Evolutionary conservation across 345 rosid genomes (phyloP).

Genomic region (Pugionium cornutum): DNA sequence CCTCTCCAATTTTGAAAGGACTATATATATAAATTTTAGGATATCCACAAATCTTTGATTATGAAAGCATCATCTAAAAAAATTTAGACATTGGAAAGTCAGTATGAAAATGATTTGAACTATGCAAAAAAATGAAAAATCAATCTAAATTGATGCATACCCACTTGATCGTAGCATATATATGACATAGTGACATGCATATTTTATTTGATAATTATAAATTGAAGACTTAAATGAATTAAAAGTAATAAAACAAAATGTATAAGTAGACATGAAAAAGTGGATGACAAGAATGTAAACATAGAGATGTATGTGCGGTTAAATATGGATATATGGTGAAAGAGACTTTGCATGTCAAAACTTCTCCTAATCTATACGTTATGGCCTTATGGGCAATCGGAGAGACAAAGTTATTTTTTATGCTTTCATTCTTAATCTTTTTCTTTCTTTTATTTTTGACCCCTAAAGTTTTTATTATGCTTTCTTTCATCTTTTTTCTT

Average conservation of each 20-base stretch:
- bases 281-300: conserved; percentile 15
- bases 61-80: too few relatives aligned
- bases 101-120: too few relatives aligned
- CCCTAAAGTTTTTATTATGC: not conserved
- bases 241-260: not conserved
- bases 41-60: too few relatives aligned
- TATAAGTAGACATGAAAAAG: conserved; percentile 26
- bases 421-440: not conserved
- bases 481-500: conserved; percentile 26
- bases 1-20: not conserved
- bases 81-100: too few relatives aligned
- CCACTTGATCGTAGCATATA: not conserved
- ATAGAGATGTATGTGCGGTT: conserved; percentile 38
- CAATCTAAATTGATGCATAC: not conserved
- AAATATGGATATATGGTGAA: conserved; percentile 32
- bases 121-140: too few relatives aligned
- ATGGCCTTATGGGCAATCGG: conserved; percentile 35
- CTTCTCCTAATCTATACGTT: conserved; percentile 33
- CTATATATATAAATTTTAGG: not conserved
- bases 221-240: not conserved
- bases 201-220: not conserved
- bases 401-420: not conserved
- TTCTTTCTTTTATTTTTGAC: not conserved
- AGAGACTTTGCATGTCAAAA: conserved; percentile 38
- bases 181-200: conserved; percentile 6